Percentiles rank a stretch among this genome's conserved stretches.
These are phyloP conservation scores for Cyclostephanos invisitatus DNA, from an alignment of 108 stramenopile genomes.

Conservation along the genomic window DNA sequence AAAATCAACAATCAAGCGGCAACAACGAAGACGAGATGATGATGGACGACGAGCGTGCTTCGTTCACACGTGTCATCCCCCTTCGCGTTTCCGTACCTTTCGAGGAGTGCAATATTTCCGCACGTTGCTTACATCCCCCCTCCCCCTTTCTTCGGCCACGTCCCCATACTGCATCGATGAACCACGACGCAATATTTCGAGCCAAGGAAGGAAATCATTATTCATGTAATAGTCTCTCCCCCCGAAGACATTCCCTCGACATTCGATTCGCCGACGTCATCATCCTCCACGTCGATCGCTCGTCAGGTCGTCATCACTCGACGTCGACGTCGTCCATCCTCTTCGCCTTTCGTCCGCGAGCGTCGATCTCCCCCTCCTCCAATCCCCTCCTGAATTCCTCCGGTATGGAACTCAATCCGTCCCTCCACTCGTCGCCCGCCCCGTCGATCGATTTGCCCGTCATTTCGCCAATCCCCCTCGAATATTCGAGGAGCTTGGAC, in stretches of 20 bases:
- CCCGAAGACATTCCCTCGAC: too few relatives aligned
- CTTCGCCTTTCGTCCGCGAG: constrained; percentile 69
- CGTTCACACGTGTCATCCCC: too few relatives aligned
- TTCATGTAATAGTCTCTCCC: too few relatives aligned
- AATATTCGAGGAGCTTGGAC: constrained; percentile 57
- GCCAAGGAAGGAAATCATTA: too few relatives aligned
- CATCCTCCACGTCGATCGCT: too few relatives aligned
- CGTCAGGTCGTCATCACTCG: constrained; percentile 37
- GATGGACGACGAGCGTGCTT: too few relatives aligned
- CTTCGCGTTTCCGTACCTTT: too few relatives aligned
- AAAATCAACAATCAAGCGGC: neutral
- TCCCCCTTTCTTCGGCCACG: too few relatives aligned
- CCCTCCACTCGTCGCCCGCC: constrained; percentile 15
- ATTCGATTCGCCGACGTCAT: neutral
- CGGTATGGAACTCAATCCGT: constrained; percentile 60
- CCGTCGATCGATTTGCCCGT: constrained; percentile 61
- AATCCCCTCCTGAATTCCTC: constrained; percentile 83
- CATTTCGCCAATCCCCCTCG: constrained; percentile 58
- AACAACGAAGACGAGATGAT: too few relatives aligned
- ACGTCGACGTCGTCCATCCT: constrained; percentile 51
- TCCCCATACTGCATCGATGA: neutral
- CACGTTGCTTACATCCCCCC: too few relatives aligned
- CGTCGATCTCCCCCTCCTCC: constrained; percentile 73
- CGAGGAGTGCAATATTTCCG: too few relatives aligned
- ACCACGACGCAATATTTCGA: neutral